Percentiles rank a stretch among this genome's conserved stretches.
Evolutionary conservation across 106 monocot species (phyloP).

Genomic region (Agapanthus africanus): DNA sequence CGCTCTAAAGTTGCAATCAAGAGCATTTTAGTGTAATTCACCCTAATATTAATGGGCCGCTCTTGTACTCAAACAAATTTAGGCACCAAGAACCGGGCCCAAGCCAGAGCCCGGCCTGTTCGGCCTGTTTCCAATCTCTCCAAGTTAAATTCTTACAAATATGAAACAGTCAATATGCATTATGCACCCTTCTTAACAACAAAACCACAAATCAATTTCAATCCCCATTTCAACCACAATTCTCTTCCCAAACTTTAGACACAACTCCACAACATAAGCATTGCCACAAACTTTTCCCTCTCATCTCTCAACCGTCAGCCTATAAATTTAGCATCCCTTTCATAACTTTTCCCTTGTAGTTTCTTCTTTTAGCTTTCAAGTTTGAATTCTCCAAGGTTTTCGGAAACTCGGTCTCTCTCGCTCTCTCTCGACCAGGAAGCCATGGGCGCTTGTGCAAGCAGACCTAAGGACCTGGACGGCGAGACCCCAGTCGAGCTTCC

Average conservation of each 20-base stretch:
- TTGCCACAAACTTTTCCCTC: neutral
- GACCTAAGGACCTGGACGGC: slow-evolving; percentile 16
- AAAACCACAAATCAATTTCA: neutral
- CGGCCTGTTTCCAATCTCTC: too few species aligned
- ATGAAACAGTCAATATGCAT: neutral
- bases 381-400: too few species aligned
- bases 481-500: slow-evolving; percentile 14
- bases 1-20: too few species aligned
- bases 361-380: too few species aligned
- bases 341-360: neutral
- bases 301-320: neutral
- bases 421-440: neutral
- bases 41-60: too few species aligned
- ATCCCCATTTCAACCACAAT: neutral
- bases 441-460: slow-evolving; percentile 35
- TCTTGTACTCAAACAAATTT: too few species aligned
- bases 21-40: too few species aligned
- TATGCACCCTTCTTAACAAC: neutral
- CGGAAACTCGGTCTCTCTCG: neutral
- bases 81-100: too few species aligned
- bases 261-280: neutral
- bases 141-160: too few species aligned
- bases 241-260: neutral
- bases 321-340: neutral
- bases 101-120: too few species aligned